Percentiles rank a stretch among this genome's conserved stretches.
Conservation (phyloP, 306 rosid genomes). For the Spatholobus suberectus region DNA sequence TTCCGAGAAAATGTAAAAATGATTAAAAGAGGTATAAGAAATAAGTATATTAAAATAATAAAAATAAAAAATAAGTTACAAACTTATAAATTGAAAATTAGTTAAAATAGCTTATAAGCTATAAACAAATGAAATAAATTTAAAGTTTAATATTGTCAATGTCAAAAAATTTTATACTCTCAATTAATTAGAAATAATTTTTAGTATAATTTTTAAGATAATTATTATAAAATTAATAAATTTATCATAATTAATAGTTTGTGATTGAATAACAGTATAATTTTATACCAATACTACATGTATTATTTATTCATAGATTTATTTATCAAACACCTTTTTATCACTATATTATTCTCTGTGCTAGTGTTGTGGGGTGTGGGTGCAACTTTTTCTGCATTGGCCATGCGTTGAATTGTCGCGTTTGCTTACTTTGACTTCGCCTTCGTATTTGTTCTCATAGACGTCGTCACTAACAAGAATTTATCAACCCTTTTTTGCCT, state of each 20-base stretch:
- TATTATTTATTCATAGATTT: background rate
- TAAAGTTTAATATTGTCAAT: too few relatives aligned
- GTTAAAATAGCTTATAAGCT: background rate
- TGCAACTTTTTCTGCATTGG: background rate
- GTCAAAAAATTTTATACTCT: too few relatives aligned
- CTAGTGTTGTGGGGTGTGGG: too few relatives aligned
- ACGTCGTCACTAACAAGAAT: background rate
- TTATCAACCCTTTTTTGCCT: background rate
- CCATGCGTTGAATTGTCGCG: background rate
- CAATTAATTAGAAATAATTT: too few relatives aligned
- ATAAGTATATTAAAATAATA: background rate
- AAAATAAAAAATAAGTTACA: too few relatives aligned
- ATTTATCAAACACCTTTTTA: background rate
- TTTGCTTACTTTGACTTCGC: slow-evolving; percentile 8
- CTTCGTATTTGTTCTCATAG: background rate
- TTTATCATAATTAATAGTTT: too few relatives aligned
- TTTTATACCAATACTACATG: too few relatives aligned
- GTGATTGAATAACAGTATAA: too few relatives aligned
- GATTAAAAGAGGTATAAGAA: background rate
- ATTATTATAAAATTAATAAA: too few relatives aligned
- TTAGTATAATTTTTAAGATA: too few relatives aligned
- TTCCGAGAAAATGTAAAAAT: background rate
- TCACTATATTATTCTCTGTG: too few relatives aligned
- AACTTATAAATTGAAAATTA: background rate
- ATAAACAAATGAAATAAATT: background rate